Conservation (phyloP, 352 stramenopile species). For the Phytopythium oedochilum region DNA sequence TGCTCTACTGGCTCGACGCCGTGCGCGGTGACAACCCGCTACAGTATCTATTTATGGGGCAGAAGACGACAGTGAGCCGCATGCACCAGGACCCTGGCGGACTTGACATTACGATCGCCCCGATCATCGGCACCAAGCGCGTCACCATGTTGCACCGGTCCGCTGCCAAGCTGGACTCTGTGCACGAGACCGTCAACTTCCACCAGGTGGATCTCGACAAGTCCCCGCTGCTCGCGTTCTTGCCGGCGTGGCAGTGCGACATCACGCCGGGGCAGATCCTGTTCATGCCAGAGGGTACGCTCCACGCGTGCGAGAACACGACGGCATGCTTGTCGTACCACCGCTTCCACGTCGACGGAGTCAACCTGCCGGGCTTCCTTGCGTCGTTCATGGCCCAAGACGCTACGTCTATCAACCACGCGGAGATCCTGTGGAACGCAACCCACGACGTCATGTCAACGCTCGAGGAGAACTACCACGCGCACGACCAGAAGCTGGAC, state of each 20-base stretch:
- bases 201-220: conserved; percentile 81
- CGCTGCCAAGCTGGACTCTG: conserved; percentile 78
- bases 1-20: conserved; percentile 90
- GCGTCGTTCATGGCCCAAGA: conserved; percentile 88
- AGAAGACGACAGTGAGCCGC: conserved; percentile 81
- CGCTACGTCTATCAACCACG: conserved; percentile 87
- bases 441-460: conserved; percentile 84
- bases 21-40: conserved; percentile 87
- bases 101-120: conserved; percentile 91
- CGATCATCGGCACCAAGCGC: conserved; percentile 86
- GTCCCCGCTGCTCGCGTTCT: conserved; percentile 84
- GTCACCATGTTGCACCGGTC: conserved; percentile 72
- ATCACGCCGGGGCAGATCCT: conserved; percentile 92
- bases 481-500: conserved; percentile 36
- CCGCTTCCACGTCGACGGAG: conserved; percentile 90
- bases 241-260: conserved; percentile 82
- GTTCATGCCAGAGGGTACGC: conserved; percentile 91
- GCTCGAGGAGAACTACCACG: conserved; percentile 76
- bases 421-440: conserved; percentile 93
- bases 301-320: conserved; percentile 91
- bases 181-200: conserved; percentile 80
- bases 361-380: conserved; percentile 91
- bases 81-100: conserved; percentile 90
- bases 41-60: conserved; percentile 96
- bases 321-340: conserved; percentile 94